A percentile compares a stretch with the other conserved stretches of the same genome.
Evolutionary conservation across 2,329 filamentous ascomycete genomes (phyloP).

Genomic region (Aspergillus flavus): DNA sequence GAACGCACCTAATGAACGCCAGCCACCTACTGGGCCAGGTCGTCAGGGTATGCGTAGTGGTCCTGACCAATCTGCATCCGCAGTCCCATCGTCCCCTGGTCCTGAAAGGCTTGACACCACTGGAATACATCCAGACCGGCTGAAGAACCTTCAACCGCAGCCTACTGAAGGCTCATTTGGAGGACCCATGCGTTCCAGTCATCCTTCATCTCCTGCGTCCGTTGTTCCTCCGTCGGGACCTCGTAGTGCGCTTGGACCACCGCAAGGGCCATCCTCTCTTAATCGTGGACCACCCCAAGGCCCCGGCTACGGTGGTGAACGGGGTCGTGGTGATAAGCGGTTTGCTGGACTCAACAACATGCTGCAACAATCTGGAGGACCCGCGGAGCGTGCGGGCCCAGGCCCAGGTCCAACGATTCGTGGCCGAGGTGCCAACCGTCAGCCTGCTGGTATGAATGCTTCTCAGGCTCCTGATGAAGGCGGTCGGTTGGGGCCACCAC

Average conservation of each 20-base stretch:
- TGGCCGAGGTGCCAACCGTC: slow-evolving; percentile 43
- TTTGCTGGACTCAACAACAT: slow-evolving; percentile 51
- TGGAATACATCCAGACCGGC: slow-evolving; percentile 58
- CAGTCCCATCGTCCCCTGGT: slow-evolving; percentile 36
- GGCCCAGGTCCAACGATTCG: slow-evolving; percentile 42
- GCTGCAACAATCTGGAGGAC: slow-evolving; percentile 47
- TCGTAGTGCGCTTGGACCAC: slow-evolving; percentile 38
- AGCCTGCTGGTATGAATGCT: slow-evolving; percentile 32
- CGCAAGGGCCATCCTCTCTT: slow-evolving; percentile 38
- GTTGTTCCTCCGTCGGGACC: slow-evolving; percentile 45
- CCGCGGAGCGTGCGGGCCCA: slow-evolving; percentile 33
- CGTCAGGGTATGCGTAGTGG: slow-evolving; percentile 40
- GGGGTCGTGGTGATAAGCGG: slow-evolving; percentile 49
- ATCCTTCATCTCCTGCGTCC: slow-evolving; percentile 26
- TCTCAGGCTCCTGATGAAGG: slow-evolving; percentile 33
- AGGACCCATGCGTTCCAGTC: slow-evolving; percentile 26
- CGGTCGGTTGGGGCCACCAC: slow-evolving; percentile 21
- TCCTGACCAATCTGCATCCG: slow-evolving; percentile 34
- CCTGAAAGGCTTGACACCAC: slow-evolving; percentile 39
- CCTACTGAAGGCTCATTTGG: slow-evolving; percentile 23
- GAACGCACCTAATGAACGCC: slow-evolving; percentile 37
- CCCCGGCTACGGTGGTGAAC: slow-evolving; percentile 39
- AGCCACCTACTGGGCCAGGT: slow-evolving; percentile 47
- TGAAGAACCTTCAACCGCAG: slow-evolving; percentile 48
- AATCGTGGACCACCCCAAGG: slow-evolving; percentile 42